A percentile compares a stretch with the other conserved stretches of the same genome.
Conservation (phyloP, 2,329 filamentous ascomycete species). For the Pleurostoma richardsiae region DNA sequence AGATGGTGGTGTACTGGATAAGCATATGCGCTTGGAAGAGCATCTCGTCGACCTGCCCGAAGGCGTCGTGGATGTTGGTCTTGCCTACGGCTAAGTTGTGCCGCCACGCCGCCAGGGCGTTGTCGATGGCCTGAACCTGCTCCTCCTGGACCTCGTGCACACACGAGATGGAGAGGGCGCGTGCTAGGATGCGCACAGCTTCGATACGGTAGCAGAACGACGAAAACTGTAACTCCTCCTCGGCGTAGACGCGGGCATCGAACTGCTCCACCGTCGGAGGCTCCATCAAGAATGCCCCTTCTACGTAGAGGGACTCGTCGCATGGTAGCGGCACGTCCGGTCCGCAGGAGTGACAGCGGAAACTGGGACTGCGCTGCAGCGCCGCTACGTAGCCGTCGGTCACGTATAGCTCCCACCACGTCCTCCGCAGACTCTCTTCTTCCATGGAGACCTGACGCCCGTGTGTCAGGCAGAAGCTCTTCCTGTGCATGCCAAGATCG, state of each 20-base stretch:
- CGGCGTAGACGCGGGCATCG: neutral
- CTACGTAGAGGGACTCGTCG: no score
- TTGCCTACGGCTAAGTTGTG: conserved; percentile 56
- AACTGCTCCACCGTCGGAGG: no score
- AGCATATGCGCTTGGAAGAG: conserved; percentile 65
- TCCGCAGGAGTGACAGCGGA: no score
- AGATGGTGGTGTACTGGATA: neutral
- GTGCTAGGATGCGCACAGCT: conserved; percentile 53
- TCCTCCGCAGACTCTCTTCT: no score
- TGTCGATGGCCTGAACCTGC: conserved; percentile 38
- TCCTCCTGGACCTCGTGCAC: neutral
- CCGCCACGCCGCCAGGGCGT: conserved; percentile 57
- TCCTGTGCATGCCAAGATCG: no score
- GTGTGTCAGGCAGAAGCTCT: no score
- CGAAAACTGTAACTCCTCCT: conserved; percentile 37
- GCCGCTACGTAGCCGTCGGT: no score
- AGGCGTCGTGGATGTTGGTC: conserved; percentile 46
- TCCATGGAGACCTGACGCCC: no score
- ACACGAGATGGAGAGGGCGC: conserved; percentile 35
- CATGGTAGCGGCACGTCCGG: no score
- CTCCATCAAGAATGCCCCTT: no score
- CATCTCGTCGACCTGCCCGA: conserved; percentile 58
- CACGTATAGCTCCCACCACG: no score
- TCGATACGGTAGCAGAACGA: conserved; percentile 60
- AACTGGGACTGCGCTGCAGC: no score